Evolutionary conservation across 306 rosid genomes (phyloP).

Genomic region (Phaseolus lunatus): DNA sequence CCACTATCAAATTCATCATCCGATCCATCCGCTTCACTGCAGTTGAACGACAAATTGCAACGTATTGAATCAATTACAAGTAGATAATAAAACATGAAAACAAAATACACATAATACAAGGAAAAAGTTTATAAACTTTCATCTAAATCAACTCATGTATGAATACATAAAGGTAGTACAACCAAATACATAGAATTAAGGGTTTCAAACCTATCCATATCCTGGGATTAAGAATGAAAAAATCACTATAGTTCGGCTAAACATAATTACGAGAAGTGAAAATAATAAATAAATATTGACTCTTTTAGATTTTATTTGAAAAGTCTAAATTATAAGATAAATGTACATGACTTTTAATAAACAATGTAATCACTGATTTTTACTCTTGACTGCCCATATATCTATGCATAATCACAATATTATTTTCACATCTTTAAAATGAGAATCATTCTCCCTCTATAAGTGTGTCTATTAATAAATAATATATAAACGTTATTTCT

Average conservation of each 20-base stretch:
- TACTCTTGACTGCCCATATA: not conserved
- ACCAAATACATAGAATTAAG: constrained; percentile 27
- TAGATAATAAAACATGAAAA: constrained; percentile 16
- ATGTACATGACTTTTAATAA: not conserved
- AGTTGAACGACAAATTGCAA: constrained; percentile 49
- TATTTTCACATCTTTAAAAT: not conserved
- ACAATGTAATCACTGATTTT: not conserved
- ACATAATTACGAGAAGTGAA: not conserved
- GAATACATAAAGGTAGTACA: not conserved
- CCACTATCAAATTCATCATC: constrained; percentile 85
- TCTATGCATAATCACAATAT: not conserved
- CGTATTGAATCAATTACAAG: constrained; percentile 43
- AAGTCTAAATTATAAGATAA: not conserved
- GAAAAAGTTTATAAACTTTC: constrained; percentile 27
- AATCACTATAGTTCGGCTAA: not conserved
- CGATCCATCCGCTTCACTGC: constrained; percentile 87
- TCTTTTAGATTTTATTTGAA: not conserved
- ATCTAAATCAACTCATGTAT: constrained; percentile 25
- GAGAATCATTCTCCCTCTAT: not conserved
- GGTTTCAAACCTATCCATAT: constrained; percentile 1
- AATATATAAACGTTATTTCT: not conserved
- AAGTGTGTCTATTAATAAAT: not conserved
- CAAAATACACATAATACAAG: not conserved
- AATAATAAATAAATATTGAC: not conserved
- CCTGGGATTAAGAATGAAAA: not conserved